Evolutionary conservation across 169 alveolate genomes (phyloP).

Genomic region (Plasmodium inui): DNA sequence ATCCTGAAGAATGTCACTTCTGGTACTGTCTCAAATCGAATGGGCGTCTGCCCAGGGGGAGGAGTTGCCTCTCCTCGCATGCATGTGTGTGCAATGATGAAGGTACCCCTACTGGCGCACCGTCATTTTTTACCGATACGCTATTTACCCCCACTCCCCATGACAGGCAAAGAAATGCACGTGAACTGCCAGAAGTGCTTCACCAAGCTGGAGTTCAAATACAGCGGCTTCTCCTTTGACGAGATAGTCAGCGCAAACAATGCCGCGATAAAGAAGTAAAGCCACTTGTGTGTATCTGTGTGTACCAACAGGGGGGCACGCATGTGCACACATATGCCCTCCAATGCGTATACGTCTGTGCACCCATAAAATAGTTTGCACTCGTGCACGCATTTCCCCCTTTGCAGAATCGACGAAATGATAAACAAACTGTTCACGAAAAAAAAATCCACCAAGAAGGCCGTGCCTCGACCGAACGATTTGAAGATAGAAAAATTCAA

Average conservation of each 20-base stretch:
- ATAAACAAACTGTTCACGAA: constrained; percentile 61
- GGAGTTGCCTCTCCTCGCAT: not conserved
- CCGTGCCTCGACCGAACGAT: constrained; percentile 22
- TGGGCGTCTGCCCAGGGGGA: not conserved
- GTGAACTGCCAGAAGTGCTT: constrained; percentile 55
- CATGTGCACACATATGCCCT: not conserved
- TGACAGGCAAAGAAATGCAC: constrained; percentile 54
- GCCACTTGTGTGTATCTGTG: not conserved
- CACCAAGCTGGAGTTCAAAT: constrained; percentile 52
- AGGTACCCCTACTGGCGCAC: not conserved
- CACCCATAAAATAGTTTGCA: not conserved
- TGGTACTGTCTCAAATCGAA: constrained; percentile 10
- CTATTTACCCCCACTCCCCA: not conserved
- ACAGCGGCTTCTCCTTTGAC: constrained; percentile 50
- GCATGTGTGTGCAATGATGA: not conserved
- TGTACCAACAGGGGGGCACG: not conserved
- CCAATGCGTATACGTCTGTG: not conserved
- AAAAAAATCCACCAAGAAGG: constrained; percentile 32
- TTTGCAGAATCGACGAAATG: constrained; percentile 60
- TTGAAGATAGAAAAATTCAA: constrained; percentile 63
- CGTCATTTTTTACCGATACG: not conserved
- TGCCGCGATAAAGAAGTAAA: constrained; percentile 59
- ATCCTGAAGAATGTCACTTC: constrained; percentile 55
- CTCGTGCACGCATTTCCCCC: not conserved
- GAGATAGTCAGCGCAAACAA: constrained; percentile 33